Base-by-base conservation (phyloP, 2,329 filamentous ascomycete species). In the Fusarium agapanthi region DNA sequence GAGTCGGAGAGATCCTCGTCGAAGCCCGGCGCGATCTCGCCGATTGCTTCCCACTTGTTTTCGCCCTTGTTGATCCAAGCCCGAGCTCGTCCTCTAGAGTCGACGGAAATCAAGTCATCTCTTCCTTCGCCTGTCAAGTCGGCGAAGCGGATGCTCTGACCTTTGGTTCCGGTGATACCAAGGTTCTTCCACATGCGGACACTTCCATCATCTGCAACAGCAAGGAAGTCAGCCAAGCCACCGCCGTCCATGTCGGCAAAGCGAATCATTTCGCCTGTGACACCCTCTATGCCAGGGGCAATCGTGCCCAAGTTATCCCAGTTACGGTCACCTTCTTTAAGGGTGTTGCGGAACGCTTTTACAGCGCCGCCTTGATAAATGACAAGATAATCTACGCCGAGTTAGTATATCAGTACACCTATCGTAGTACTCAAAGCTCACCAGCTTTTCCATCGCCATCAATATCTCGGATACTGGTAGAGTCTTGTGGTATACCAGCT, bases 131-230 rank as follows among this genome's bases (percentile, higher is more conserved):
- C 61, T 0, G 61, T 63, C 11, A 68, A 55, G 13, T 68, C 67
- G 3, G 67, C 65, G 3, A 71, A 44, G 5, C 56, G 67, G 10
- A 71, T 45, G 6, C 56, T 35, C n/a, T 34, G 14, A 13, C 47
- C 61, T 18, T 47, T 71, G 28, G 5, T 11, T 7, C 43, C 54
- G 0, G 14, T 10, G 30, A 68, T 67, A 12, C 71, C 66, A 32
- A 71, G 55, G 41, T 74, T 73, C 61, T 71, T 74, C 71, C 69
- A 74, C 69, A 74, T 73, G 9, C 66, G 59, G 22, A 73, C 71
- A 15, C 67, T 71, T 28, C 69, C 67, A 18, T 74, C 69, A 1
- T 68, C 34, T 0, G 26, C 51, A 24, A 73, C 61, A 12, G 69
- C 66, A 11, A 74, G 66, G 47, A 72, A 74, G n/a, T 74, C 71